Evolutionary conservation across 1,284 basidiomycete species (phyloP).

Genomic region (Trichosporon ovoides): DNA sequence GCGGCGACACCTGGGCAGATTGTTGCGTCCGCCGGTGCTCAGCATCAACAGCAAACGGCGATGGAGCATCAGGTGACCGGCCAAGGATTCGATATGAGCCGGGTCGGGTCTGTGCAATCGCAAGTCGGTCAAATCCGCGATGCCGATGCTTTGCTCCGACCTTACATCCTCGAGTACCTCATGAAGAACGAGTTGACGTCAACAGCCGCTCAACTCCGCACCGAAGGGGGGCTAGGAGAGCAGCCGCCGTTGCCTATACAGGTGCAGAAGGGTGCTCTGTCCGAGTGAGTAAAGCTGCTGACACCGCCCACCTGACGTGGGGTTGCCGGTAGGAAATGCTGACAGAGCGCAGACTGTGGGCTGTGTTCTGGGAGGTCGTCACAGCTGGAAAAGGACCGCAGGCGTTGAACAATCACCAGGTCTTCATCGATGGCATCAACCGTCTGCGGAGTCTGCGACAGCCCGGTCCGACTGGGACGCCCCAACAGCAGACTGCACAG

Average conservation of each 20-base stretch:
- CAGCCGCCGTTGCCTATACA: constrained; percentile 42
- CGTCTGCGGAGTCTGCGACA: constrained; percentile 27
- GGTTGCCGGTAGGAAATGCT: not conserved
- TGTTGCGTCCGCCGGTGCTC: not conserved
- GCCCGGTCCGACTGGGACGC: constrained; percentile 4
- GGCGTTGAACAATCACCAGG: constrained; percentile 39
- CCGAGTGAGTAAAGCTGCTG: constrained; percentile 40
- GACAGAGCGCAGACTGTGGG: constrained; percentile 43
- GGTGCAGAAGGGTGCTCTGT: constrained; percentile 45
- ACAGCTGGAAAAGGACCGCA: constrained; percentile 43
- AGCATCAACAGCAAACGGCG: constrained; percentile 17
- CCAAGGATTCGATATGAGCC: constrained; percentile 32
- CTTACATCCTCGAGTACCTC: constrained; percentile 47
- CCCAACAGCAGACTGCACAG: constrained; percentile 19
- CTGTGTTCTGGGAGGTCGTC: constrained; percentile 49
- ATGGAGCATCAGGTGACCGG: constrained; percentile 21
- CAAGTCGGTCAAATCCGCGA: constrained; percentile 26
- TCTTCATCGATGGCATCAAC: constrained; percentile 44
- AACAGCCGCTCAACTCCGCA: constrained; percentile 39
- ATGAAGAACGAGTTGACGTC: constrained; percentile 38
- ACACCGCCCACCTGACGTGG: not conserved
- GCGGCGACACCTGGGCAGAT: not conserved
- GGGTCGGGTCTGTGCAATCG: constrained; percentile 31
- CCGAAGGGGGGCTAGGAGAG: constrained; percentile 41
- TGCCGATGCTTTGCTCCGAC: constrained; percentile 38